Evolutionary conservation across 2,329 filamentous ascomycete genomes (phyloP).

Genomic region (Cladosporium colombiae): DNA sequence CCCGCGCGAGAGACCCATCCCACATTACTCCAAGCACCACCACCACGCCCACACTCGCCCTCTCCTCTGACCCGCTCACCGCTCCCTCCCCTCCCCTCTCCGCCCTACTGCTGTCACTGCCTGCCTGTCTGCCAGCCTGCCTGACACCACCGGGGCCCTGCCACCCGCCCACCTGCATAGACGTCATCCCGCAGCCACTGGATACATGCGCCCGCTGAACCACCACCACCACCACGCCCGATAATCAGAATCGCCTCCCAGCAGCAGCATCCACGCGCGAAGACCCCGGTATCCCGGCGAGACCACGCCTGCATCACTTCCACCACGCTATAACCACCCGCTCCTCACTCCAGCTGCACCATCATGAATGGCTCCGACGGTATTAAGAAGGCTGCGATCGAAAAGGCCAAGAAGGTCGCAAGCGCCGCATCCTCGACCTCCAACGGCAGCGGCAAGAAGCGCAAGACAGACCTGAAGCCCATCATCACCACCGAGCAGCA

Average conservation of each 20-base stretch:
- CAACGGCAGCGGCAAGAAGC: constrained; percentile 55
- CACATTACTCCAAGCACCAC: not conserved
- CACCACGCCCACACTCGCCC: not conserved
- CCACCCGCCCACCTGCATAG: not conserved
- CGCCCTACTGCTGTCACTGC: constrained; percentile 1
- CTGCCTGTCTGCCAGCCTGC: not conserved
- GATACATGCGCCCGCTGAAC: constrained; percentile 16
- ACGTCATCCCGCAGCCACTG: constrained; percentile 12
- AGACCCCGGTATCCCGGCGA: constrained; percentile 11
- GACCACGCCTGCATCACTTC: not conserved
- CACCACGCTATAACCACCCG: not conserved
- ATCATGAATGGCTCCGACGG: constrained; percentile 65
- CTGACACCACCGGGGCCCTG: constrained; percentile 3
- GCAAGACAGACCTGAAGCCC: constrained; percentile 70
- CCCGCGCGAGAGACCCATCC: not conserved
- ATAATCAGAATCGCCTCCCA: not conserved
- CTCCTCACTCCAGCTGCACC: constrained; percentile 32
- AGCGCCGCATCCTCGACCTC: constrained; percentile 48
- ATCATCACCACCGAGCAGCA: constrained; percentile 70
- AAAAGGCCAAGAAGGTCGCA: constrained; percentile 66
- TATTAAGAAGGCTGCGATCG: constrained; percentile 64
- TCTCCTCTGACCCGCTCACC: not conserved
- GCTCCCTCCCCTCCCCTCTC: not conserved
- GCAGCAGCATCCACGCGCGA: not conserved
- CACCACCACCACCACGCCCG: not conserved